These are phyloP conservation scores for Aspergillus unguis DNA, from an alignment of 2,329 filamentous ascomycete genomes.

Conservation along the genomic window DNA sequence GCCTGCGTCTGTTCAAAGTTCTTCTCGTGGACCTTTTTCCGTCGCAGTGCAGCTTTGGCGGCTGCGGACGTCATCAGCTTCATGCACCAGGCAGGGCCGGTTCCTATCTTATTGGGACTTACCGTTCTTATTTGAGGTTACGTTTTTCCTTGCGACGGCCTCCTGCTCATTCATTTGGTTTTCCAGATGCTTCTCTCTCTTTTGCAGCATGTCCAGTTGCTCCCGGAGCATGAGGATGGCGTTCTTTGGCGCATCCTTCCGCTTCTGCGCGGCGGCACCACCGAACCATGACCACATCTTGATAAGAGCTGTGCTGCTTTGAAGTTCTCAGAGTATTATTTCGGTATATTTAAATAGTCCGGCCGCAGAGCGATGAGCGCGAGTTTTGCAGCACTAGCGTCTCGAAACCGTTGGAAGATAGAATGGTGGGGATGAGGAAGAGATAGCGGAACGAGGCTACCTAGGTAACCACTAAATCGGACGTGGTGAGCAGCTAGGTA, in stretches of 20 bases:
- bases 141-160: slow-evolving; percentile 79
- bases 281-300: slow-evolving; percentile 87
- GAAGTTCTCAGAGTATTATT: not conserved
- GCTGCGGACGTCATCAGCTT: slow-evolving; percentile 49
- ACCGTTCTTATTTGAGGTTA: slow-evolving; percentile 89
- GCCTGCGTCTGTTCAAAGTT: slow-evolving; percentile 84
- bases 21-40: slow-evolving; percentile 93
- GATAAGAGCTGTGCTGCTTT: slow-evolving; percentile 8
- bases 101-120: slow-evolving; percentile 36
- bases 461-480: not conserved
- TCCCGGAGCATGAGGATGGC: slow-evolving; percentile 83
- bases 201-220: slow-evolving; percentile 96
- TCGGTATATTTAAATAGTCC: too few relatives aligned
- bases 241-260: slow-evolving; percentile 94
- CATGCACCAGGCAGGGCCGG: not conserved
- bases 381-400: not conserved
- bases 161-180: slow-evolving; percentile 93
- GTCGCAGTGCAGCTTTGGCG: slow-evolving; percentile 82
- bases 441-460: slow-evolving; percentile 4
- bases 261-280: slow-evolving; percentile 74
- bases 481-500: not conserved
- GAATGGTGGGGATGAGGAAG: slow-evolving; percentile 4
- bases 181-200: slow-evolving; percentile 87
- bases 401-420: slow-evolving; percentile 11
- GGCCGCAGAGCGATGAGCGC: too few relatives aligned